Evolutionary conservation across 306 rosid genomes (phyloP), one percentile per base, ranked within the genome.

Genomic region (Ormosia semicastrata): DNA sequence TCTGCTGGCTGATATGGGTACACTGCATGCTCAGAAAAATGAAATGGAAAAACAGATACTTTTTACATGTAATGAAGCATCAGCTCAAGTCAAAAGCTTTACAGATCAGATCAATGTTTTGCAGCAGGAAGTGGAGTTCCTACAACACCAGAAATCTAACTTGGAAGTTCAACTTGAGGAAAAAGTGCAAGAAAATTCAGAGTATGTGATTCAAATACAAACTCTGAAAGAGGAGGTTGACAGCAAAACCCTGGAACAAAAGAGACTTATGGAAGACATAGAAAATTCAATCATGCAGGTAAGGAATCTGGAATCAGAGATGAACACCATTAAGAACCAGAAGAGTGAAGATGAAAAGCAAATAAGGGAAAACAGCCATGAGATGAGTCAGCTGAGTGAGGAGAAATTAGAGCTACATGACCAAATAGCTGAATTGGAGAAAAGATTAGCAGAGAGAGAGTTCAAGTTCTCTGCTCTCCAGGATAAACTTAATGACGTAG

Each of bases 81-180:
- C 89, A 24, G 36, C 78, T 75, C 94, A 85, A 70, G 87, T 83
- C 64, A 75, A 87, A 83, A 86, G 78, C 75, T 71, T 90, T 41
- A 76, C 58, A 56, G 91, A 86, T 63, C 92, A 90, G 89, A 54
- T 89, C 80, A 86, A 81, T 53, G 75, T 37, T 6, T 82, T 92
- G 85, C 93, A 70, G 92, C 84, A 89, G 86, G 90, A 87, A 77
- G 71, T 91, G 76, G 92, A 85, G 81, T 77, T 84, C 60, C 85
- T 89, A 80, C 88, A 66, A 13, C 66, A 46, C 37, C 85, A 87
- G 77, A 91, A 90, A 54, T 49, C 83, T 62, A 89, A 89, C 70
- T 71, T 92, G 86, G 97, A 89, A 78, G 82, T 71, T 80, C 89
- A 90, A 78, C 77, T 90, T 9, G 90, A 66, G 82, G 87, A 77